Evolutionary conservation across 2,329 filamentous ascomycete species (phyloP).

Genomic region (Aspergillaceae sp.): DNA sequence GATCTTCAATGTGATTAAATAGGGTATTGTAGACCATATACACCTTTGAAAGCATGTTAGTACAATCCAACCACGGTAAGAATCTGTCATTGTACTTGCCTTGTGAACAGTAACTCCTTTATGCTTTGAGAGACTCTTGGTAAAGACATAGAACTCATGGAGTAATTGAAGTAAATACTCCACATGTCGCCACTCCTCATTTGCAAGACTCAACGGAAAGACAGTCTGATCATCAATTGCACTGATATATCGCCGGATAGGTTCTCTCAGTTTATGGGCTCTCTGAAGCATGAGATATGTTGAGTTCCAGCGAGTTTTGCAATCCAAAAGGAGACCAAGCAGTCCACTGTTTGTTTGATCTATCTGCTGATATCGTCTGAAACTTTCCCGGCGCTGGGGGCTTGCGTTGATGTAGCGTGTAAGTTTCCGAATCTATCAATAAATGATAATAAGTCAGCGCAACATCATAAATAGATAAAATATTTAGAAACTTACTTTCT

Average conservation of each 20-base stretch:
- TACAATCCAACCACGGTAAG: background rate
- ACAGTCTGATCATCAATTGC: background rate
- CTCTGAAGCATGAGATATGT: background rate
- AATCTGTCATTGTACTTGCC: background rate
- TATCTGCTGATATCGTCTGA: background rate
- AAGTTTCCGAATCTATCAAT: background rate
- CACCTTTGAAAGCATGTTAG: background rate
- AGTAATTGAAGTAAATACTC: background rate
- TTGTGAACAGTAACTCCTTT: background rate
- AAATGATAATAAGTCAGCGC: background rate
- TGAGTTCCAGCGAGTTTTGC: background rate
- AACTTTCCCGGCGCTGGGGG: background rate
- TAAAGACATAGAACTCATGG: background rate
- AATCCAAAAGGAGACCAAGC: background rate
- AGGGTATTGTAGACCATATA: background rate
- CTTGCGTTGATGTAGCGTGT: background rate
- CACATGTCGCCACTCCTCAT: background rate
- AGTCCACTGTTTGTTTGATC: background rate
- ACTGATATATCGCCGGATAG: background rate
- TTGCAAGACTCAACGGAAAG: background rate
- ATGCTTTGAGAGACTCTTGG: background rate
- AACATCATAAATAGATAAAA: background rate
- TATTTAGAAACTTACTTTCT: background rate
- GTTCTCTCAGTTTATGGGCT: background rate
- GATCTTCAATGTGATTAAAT: background rate